A percentile compares a stretch with the other conserved stretches of the same genome.
phyloP scores from a whole-genome alignment of 129 eudicot species.

The Chrysanthemum makinoi region DNA sequence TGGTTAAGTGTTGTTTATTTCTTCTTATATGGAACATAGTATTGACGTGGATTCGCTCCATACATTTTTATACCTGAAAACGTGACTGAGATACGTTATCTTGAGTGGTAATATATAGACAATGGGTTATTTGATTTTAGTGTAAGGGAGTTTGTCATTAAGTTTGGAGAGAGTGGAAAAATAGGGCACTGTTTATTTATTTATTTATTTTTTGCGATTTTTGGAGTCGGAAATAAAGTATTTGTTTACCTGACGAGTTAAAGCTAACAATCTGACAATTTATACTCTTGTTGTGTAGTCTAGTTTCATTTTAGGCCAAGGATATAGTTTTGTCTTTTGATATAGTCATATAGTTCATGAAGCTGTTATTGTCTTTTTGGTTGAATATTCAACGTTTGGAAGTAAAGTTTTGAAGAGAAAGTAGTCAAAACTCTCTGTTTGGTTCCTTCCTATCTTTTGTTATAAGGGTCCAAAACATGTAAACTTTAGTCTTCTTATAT shows the following conservation, averaged over 20 bases:
- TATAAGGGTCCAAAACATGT: background rate
- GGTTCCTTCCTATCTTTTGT: background rate
- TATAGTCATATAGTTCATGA: background rate
- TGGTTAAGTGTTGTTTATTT: too few species aligned
- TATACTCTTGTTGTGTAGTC: background rate
- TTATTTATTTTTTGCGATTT: background rate
- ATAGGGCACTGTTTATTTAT: background rate
- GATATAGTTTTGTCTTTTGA: background rate
- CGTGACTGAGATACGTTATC: constrained; percentile 9
- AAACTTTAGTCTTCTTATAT: background rate
- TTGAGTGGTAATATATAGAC: background rate
- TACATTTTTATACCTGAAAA: background rate
- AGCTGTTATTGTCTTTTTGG: background rate
- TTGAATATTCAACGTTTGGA: background rate
- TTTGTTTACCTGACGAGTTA: too few species aligned
- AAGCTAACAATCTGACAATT: background rate
- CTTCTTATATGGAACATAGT: too few species aligned
- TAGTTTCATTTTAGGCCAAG: background rate
- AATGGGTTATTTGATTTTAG: background rate
- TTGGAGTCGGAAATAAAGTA: background rate
- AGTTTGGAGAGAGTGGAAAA: background rate
- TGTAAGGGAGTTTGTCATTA: background rate
- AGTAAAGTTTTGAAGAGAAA: background rate
- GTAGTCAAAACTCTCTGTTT: background rate
- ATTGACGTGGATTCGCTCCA: background rate